A percentile compares a stretch with the other conserved stretches of the same genome.
phyloP scores from a whole-genome alignment of 352 stramenopile genomes.

The Pythium guiyangense region DNA sequence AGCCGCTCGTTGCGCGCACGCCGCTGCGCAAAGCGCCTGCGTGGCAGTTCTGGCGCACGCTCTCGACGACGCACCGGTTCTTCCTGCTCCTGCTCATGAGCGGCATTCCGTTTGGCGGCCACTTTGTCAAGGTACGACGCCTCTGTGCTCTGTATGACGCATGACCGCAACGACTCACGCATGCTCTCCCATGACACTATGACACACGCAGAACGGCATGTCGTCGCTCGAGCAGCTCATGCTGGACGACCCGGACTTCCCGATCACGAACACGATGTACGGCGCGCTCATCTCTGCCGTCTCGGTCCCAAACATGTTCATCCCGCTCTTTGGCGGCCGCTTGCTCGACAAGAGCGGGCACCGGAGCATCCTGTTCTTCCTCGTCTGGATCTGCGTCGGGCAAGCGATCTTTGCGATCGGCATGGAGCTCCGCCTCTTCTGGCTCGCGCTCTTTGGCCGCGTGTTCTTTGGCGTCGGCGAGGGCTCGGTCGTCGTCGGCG shows the following conservation, averaged over 20 bases:
- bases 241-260: slow-evolving; percentile 67
- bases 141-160: too few species aligned
- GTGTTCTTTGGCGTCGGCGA: slow-evolving; percentile 83
- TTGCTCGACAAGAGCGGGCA: slow-evolving; percentile 79
- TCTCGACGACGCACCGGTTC: slow-evolving; percentile 64
- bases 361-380: slow-evolving; percentile 71
- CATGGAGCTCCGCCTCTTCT: slow-evolving; percentile 70
- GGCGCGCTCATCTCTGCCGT: slow-evolving; percentile 75
- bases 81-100: slow-evolving; percentile 83
- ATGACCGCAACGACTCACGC: too few species aligned
- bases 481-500: slow-evolving; percentile 74
- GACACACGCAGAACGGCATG: slow-evolving; percentile 55
- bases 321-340: slow-evolving; percentile 71
- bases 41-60: slow-evolving; percentile 74
- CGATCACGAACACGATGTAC: slow-evolving; percentile 85
- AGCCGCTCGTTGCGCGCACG: slow-evolving; percentile 6
- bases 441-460: slow-evolving; percentile 73
- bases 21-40: slow-evolving; percentile 31
- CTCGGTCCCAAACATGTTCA: slow-evolving; percentile 80
- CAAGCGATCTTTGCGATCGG: slow-evolving; percentile 75
- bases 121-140: slow-evolving; percentile 73
- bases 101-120: slow-evolving; percentile 77
- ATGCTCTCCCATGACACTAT: too few species aligned
- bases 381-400: slow-evolving; percentile 76
- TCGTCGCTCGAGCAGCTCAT: slow-evolving; percentile 79